Percentiles rank a stretch among this genome's conserved stretches.
phyloP scores from a whole-genome alignment of 2,329 filamentous ascomycete genomes.

The Ceratocystis papillata region DNA sequence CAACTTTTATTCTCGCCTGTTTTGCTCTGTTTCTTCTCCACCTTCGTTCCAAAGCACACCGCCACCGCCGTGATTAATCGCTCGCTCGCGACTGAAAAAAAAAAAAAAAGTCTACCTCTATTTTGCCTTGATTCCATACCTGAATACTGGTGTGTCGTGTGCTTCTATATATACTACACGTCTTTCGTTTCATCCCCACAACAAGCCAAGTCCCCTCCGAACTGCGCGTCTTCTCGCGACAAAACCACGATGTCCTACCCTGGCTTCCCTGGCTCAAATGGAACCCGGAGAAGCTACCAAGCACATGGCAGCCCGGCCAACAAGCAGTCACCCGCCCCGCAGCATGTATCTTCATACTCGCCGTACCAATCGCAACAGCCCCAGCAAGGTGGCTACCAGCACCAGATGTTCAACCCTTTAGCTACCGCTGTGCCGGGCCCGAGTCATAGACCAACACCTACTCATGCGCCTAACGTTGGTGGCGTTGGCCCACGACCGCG shows the following conservation, averaged over 20 bases:
- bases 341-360: constrained; percentile 44
- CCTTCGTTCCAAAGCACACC: constrained; percentile 12
- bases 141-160: neutral
- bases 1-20: neutral
- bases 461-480: constrained; percentile 41
- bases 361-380: constrained; percentile 45
- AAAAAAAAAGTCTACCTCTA: neutral
- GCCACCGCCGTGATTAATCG: constrained; percentile 17
- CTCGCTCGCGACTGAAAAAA: neutral
- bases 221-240: constrained; percentile 2
- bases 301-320: constrained; percentile 41
- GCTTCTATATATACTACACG: neutral
- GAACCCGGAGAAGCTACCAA: constrained; percentile 12
- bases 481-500: constrained; percentile 38
- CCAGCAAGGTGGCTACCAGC: constrained; percentile 39
- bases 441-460: constrained; percentile 36
- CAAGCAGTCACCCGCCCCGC: constrained; percentile 46
- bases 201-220: neutral
- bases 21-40: constrained; percentile 10
- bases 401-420: constrained; percentile 44
- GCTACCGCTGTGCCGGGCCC: constrained; percentile 40
- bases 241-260: constrained; percentile 3
- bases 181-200: neutral
- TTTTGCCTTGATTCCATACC: neutral
- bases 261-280: constrained; percentile 10